Evolutionary conservation across 2,329 filamentous ascomycete species (phyloP).

Genomic region (Cephalotrichum gorgonifer): DNA sequence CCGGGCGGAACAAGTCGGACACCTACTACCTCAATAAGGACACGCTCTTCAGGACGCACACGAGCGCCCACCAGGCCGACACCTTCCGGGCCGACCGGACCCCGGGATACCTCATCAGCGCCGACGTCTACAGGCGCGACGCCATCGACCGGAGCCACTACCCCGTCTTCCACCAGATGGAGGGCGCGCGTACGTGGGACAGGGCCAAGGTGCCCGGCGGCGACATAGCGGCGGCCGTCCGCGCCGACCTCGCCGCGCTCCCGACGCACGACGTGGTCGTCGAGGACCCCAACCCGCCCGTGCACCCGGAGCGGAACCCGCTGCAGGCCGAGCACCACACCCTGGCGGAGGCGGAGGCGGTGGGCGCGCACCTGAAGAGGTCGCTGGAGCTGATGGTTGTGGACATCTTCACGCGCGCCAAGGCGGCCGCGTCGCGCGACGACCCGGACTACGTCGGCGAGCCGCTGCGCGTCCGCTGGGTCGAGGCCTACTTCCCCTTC

Average conservation of each 20-base stretch:
- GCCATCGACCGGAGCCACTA: constrained; percentile 93
- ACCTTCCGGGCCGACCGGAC: constrained; percentile 63
- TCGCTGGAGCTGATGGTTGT: constrained; percentile 85
- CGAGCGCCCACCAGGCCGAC: constrained; percentile 83
- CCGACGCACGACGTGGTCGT: constrained; percentile 67
- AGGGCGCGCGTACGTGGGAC: constrained; percentile 86
- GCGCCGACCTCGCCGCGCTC: constrained; percentile 58
- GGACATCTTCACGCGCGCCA: constrained; percentile 74
- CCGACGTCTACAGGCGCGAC: constrained; percentile 92
- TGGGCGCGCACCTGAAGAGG: constrained; percentile 77
- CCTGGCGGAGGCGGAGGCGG: constrained; percentile 67
- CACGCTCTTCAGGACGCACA: constrained; percentile 85
- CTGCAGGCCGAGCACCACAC: constrained; percentile 62
- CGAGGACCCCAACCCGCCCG: constrained; percentile 72
- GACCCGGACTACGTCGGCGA: constrained; percentile 46
- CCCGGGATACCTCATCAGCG: constrained; percentile 79
- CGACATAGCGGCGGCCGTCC: constrained; percentile 55
- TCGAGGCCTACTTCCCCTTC: constrained; percentile 96
- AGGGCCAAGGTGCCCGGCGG: constrained; percentile 43
- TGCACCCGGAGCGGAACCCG: constrained; percentile 71
- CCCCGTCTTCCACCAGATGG: constrained; percentile 98
- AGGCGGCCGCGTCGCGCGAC: constrained; percentile 47
- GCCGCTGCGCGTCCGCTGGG: constrained; percentile 80
- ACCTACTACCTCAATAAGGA: constrained; percentile 89
- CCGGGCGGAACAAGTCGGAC: constrained; percentile 76